Percentiles rank a stretch among this genome's conserved stretches.
These are phyloP conservation scores for Talaromyces atroroseus DNA, from an alignment of 2,329 filamentous ascomycete genomes.

Conservation along the genomic window DNA sequence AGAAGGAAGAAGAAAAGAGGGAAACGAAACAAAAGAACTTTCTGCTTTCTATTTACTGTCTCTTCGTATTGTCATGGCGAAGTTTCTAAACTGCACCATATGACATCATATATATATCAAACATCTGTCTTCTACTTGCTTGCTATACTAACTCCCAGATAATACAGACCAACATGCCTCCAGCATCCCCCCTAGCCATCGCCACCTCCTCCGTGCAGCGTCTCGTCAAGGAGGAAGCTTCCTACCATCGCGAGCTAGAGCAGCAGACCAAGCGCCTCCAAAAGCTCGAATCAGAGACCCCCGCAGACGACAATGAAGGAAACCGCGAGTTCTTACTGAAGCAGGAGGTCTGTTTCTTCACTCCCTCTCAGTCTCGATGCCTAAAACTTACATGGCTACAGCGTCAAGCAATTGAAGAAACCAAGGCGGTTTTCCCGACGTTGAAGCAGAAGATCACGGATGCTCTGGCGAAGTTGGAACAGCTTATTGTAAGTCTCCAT, in stretches of 20 bases:
- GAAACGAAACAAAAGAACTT: too few relatives aligned
- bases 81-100: too few relatives aligned
- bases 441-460: conserved; percentile 66
- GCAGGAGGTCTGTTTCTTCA: conserved; percentile 65
- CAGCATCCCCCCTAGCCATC: conserved; percentile 71
- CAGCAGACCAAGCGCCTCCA: conserved; percentile 68
- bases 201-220: conserved; percentile 73
- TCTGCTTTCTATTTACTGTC: too few relatives aligned
- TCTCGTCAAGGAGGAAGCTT: conserved; percentile 84
- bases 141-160: neutral
- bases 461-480: conserved; percentile 67
- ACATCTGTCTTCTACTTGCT: neutral
- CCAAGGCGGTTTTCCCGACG: conserved; percentile 71
- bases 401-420: conserved; percentile 80
- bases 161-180: conserved; percentile 55
- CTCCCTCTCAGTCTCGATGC: neutral
- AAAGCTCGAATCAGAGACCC: conserved; percentile 43
- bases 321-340: conserved; percentile 75
- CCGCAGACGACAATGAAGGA: conserved; percentile 60
- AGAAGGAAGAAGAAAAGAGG: too few relatives aligned
- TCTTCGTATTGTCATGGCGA: too few relatives aligned
- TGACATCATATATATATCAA: conserved; percentile 5
- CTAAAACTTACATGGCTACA: conserved; percentile 30
- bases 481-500: conserved; percentile 61
- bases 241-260: conserved; percentile 79